Conservation (phyloP, 1,139 yeast species). For the Candida labiduridarum region DNA sequence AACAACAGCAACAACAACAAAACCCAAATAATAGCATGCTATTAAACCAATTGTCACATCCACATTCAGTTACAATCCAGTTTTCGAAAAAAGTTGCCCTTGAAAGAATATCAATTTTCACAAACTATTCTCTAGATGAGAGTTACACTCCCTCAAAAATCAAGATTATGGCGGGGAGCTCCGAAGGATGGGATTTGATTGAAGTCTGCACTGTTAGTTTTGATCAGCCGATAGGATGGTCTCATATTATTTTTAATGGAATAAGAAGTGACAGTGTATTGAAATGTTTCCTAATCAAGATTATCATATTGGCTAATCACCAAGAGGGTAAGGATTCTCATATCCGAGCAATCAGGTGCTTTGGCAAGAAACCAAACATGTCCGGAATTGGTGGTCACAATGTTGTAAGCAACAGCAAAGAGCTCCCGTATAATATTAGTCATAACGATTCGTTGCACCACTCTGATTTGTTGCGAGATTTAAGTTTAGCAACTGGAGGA, state of each 20-base stretch:
- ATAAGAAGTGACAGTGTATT: constrained; percentile 60
- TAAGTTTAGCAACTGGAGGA: constrained; percentile 27
- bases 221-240: constrained; percentile 85
- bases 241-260: constrained; percentile 67
- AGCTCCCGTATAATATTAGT: neutral
- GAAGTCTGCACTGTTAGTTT: constrained; percentile 72
- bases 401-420: neutral
- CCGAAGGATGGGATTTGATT: constrained; percentile 75
- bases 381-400: constrained; percentile 3
- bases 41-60: constrained; percentile 57
- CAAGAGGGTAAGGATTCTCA: constrained; percentile 98
- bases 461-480: constrained; percentile 31
- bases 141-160: constrained; percentile 88
- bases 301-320: constrained; percentile 78
- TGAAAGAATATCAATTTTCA: constrained; percentile 70
- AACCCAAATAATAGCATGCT: constrained; percentile 26
- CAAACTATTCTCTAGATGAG: constrained; percentile 73
- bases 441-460: constrained; percentile 13
- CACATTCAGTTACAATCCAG: constrained; percentile 80
- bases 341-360: constrained; percentile 64
- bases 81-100: constrained; percentile 79
- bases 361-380: constrained; percentile 35
- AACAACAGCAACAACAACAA: constrained; percentile 6
- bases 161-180: constrained; percentile 76
- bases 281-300: constrained; percentile 71